phyloP scores from a whole-genome alignment of 2,329 filamentous ascomycete species.

The Lachnellula arida region DNA sequence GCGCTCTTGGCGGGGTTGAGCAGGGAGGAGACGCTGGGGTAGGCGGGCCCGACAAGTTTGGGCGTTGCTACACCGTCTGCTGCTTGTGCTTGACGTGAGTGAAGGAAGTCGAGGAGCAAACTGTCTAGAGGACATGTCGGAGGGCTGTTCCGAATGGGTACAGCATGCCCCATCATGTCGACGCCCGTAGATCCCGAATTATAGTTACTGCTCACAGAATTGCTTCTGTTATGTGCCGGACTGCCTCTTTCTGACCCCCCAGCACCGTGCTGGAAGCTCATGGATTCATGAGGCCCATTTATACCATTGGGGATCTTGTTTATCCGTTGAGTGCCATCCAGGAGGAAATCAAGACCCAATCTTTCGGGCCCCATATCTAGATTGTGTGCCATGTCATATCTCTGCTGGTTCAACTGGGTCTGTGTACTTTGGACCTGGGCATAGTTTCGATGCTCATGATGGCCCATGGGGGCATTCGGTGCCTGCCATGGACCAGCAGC shows the following conservation, averaged over 20 bases:
- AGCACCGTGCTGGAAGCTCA: slow-evolving; percentile 19
- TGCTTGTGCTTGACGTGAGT: slow-evolving; percentile 61
- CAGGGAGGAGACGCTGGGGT: slow-evolving; percentile 75
- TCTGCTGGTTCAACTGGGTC: slow-evolving; percentile 39
- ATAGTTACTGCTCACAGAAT: slow-evolving; percentile 21
- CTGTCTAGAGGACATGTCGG: slow-evolving; percentile 74
- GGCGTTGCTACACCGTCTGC: slow-evolving; percentile 59
- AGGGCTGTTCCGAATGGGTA: slow-evolving; percentile 51
- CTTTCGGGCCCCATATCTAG: slow-evolving; percentile 61
- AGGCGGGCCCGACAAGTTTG: slow-evolving; percentile 68
- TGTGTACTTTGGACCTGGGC: slow-evolving; percentile 33
- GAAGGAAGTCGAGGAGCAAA: slow-evolving; percentile 75
- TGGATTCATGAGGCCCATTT: slow-evolving; percentile 44
- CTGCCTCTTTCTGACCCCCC: slow-evolving; percentile 15
- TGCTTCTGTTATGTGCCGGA: slow-evolving; percentile 21
- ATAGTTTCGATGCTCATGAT: slow-evolving; percentile 24
- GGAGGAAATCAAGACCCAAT: slow-evolving; percentile 68
- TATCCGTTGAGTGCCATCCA: slow-evolving; percentile 55
- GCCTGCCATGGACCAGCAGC: slow-evolving; percentile 29
- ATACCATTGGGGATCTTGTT: slow-evolving; percentile 47
- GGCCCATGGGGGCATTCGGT: slow-evolving; percentile 25
- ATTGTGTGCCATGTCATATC: slow-evolving; percentile 47
- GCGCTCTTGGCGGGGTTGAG: slow-evolving; percentile 63
- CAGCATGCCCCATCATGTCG: slow-evolving; percentile 23
- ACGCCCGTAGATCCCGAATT: slow-evolving; percentile 16